These are phyloP conservation scores for Ampelocalamus luodianensis DNA, from an alignment of 176 grass and related monocot species.

Conservation along the genomic window DNA sequence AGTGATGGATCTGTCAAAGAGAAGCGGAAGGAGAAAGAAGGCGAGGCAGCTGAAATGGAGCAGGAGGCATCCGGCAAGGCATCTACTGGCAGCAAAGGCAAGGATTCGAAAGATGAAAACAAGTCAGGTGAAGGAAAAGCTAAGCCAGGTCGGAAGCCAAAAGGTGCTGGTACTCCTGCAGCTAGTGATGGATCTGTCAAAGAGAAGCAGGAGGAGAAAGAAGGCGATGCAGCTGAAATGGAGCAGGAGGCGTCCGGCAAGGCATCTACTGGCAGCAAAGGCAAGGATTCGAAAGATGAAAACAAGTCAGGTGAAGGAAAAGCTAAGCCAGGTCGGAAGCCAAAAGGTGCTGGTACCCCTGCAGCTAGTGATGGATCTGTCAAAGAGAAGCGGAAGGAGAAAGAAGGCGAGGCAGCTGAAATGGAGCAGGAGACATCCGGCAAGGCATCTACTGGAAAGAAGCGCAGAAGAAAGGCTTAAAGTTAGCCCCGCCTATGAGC, in stretches of 20 bases:
- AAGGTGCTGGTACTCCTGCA: slow-evolving; percentile 23
- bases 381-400: slow-evolving; percentile 53
- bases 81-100: slow-evolving; percentile 48
- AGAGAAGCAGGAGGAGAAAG: slow-evolving; percentile 54
- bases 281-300: slow-evolving; percentile 46
- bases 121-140: slow-evolving; percentile 55
- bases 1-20: slow-evolving; percentile 46
- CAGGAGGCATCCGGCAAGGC: slow-evolving; percentile 43
- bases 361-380: slow-evolving; percentile 32
- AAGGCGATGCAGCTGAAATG: slow-evolving; percentile 39
- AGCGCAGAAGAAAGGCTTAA: slow-evolving; percentile 66
- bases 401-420: slow-evolving; percentile 44
- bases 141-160: slow-evolving; percentile 50
- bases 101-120: slow-evolving; percentile 43
- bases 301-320: slow-evolving; percentile 53
- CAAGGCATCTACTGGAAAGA: slow-evolving; percentile 59
- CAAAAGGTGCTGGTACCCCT: slow-evolving; percentile 31
- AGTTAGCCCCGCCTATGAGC: slow-evolving; percentile 1
- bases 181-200: slow-evolving; percentile 37
- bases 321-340: slow-evolving; percentile 49
- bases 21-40: slow-evolving; percentile 53
- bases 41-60: slow-evolving; percentile 39
- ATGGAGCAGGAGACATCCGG: slow-evolving; percentile 46
- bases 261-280: slow-evolving; percentile 46
- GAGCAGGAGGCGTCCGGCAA: slow-evolving; percentile 45